Percentiles rank a stretch among this genome's conserved stretches.
Evolutionary conservation across 768 basidiomycete genomes (phyloP).

Genomic region (Tricholoma terreum): DNA sequence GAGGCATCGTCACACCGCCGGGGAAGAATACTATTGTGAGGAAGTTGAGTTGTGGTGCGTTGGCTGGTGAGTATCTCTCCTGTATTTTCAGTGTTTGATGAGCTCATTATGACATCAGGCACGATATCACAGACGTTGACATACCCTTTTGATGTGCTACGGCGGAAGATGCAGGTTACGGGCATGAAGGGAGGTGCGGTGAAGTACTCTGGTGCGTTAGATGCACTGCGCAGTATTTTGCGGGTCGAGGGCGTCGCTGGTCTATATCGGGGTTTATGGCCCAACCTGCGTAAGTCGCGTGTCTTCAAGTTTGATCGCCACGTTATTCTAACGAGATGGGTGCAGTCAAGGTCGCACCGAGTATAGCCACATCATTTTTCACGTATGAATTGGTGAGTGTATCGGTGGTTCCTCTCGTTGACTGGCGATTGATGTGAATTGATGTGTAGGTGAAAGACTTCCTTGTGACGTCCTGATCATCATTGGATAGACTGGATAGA

Average conservation of each 20-base stretch:
- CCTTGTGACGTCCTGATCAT: conserved; percentile 27
- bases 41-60: conserved; percentile 82
- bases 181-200: conserved; percentile 66
- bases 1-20: conserved; percentile 76
- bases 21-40: conserved; percentile 64
- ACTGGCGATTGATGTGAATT: conserved; percentile 6
- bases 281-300: conserved; percentile 69
- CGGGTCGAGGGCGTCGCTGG: conserved; percentile 72
- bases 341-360: conserved; percentile 86
- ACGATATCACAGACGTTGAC: conserved; percentile 92
- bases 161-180: conserved; percentile 94
- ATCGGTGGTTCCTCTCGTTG: not conserved
- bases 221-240: conserved; percentile 69
- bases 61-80: conserved; percentile 58
- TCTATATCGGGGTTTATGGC: conserved; percentile 85
- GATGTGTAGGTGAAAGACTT: conserved; percentile 30
- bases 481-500: conserved; percentile 11
- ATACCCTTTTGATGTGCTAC: conserved; percentile 92
- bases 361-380: conserved; percentile 85
- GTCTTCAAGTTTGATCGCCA: conserved; percentile 5
- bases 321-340: conserved; percentile 6
- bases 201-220: conserved; percentile 77
- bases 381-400: conserved; percentile 64
- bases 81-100: not conserved
- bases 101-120: conserved; percentile 37